Percentiles rank a stretch among this genome's conserved stretches.
Conservation (phyloP, 164 flowering plant genomes). For the Magnolia changhungtana region DNA sequence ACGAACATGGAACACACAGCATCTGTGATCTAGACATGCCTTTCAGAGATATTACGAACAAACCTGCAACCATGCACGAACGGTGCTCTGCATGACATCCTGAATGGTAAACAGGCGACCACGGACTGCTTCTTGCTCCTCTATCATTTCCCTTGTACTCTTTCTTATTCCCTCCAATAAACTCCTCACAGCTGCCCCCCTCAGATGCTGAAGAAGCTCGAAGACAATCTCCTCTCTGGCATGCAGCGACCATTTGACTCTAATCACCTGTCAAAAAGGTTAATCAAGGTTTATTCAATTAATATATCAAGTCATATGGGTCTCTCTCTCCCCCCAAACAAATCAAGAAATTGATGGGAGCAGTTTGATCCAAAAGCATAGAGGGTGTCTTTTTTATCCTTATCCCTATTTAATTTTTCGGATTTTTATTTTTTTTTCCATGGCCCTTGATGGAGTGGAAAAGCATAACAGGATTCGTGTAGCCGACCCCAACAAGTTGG, state of each 20-base stretch:
- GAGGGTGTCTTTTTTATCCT: too few species aligned
- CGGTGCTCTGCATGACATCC: constrained; percentile 94
- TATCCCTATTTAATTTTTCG: too few species aligned
- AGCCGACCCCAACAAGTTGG: too few species aligned
- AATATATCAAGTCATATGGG: not conserved
- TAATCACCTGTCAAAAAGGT: constrained; percentile 53
- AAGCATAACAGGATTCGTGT: too few species aligned
- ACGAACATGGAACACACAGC: too few species aligned
- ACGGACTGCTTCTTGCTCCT: constrained; percentile 98
- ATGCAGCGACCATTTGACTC: constrained; percentile 97
- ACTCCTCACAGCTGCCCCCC: constrained; percentile 47
- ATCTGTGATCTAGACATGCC: not conserved
- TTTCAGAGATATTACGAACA: not conserved
- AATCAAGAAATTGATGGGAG: too few species aligned
- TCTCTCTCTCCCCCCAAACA: too few species aligned
- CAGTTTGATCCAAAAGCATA: too few species aligned
- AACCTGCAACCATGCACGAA: constrained; percentile 96
- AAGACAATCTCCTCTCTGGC: constrained; percentile 95
- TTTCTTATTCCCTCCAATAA: constrained; percentile 70
- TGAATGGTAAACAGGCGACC: constrained; percentile 94
- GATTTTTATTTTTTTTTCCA: too few species aligned
- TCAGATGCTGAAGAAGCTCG: constrained; percentile 85
- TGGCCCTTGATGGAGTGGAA: too few species aligned
- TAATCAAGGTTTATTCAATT: not conserved
- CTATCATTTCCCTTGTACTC: constrained; percentile 90